Percentiles rank a stretch among this genome's conserved stretches.
phyloP scores from a whole-genome alignment of 257 asterid genomes.

The Eustoma russellianum region DNA sequence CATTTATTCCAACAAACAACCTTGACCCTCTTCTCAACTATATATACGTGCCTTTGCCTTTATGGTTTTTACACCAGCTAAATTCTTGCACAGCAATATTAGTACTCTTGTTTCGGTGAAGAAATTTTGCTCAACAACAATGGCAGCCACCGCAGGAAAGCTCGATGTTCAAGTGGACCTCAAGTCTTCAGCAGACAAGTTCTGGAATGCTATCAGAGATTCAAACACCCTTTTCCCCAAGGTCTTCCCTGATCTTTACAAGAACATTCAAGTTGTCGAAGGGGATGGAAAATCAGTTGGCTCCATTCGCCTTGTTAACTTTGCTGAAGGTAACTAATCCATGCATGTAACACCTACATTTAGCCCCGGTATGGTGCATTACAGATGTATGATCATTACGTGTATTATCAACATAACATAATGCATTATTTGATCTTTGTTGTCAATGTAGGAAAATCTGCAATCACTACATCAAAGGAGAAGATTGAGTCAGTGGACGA shows the following conservation, averaged over 20 bases:
- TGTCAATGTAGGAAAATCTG: neutral
- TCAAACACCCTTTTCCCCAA: constrained; percentile 59
- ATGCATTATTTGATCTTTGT: too few relatives aligned
- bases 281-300: constrained; percentile 72
- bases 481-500: constrained; percentile 63
- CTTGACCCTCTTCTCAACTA: neutral
- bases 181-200: constrained; percentile 40
- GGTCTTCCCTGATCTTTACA: constrained; percentile 49
- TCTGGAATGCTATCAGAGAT: constrained; percentile 54
- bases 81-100: neutral
- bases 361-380: too few relatives aligned
- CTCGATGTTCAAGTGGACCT: constrained; percentile 58
- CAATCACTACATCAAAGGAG: constrained; percentile 41
- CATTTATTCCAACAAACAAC: too few relatives aligned
- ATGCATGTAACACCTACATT: neutral
- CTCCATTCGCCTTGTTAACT: constrained; percentile 51
- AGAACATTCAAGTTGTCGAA: constrained; percentile 59
- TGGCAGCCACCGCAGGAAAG: constrained; percentile 40
- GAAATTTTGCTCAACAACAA: constrained; percentile 1
- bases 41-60: neutral
- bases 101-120: neutral
- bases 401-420: too few relatives aligned
- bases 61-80: constrained; percentile 3
- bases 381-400: too few relatives aligned
- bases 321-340: constrained; percentile 32